Evolutionary conservation across 1,284 basidiomycete genomes (phyloP).

Genomic region (Boletellus dicymbophilus): DNA sequence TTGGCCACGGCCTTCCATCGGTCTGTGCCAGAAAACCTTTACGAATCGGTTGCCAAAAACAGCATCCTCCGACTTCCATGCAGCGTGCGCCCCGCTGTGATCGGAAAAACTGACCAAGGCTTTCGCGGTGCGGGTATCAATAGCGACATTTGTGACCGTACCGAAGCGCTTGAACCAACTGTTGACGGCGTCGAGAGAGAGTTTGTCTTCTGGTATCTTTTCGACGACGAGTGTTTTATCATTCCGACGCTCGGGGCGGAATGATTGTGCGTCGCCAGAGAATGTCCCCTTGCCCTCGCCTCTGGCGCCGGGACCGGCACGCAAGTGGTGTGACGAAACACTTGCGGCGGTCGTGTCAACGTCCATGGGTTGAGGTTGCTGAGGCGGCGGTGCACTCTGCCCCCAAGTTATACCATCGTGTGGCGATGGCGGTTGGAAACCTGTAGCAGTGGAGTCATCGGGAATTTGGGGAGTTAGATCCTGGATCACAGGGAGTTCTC

Average conservation of each 20-base stretch:
- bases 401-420: slow-evolving; percentile 17
- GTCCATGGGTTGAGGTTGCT: slow-evolving; percentile 38
- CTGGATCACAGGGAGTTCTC: slow-evolving; percentile 77
- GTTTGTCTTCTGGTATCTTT: slow-evolving; percentile 87
- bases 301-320: slow-evolving; percentile 42
- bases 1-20: slow-evolving; percentile 85
- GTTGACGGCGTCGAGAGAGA: slow-evolving; percentile 79
- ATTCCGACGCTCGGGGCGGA: slow-evolving; percentile 64
- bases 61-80: slow-evolving; percentile 92
- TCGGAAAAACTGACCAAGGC: slow-evolving; percentile 87
- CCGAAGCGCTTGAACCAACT: slow-evolving; percentile 94
- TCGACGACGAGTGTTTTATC: slow-evolving; percentile 92
- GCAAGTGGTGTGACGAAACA: slow-evolving; percentile 16
- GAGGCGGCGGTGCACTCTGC: slow-evolving; percentile 11
- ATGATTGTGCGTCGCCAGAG: slow-evolving; percentile 61
- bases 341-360: slow-evolving; percentile 40
- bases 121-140: slow-evolving; percentile 73
- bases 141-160: slow-evolving; percentile 89
- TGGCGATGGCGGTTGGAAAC: slow-evolving; percentile 3
- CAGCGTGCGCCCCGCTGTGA: slow-evolving; percentile 85
- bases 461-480: slow-evolving; percentile 66
- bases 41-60: slow-evolving; percentile 95
- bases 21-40: slow-evolving; percentile 92
- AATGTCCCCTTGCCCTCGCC: slow-evolving; percentile 52
- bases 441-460: slow-evolving; percentile 24